Percentiles rank a stretch among this genome's conserved stretches.
Evolutionary conservation across 2,329 filamentous ascomycete species (phyloP).

Genomic region (Neoscytalidium dimidiatum): DNA sequence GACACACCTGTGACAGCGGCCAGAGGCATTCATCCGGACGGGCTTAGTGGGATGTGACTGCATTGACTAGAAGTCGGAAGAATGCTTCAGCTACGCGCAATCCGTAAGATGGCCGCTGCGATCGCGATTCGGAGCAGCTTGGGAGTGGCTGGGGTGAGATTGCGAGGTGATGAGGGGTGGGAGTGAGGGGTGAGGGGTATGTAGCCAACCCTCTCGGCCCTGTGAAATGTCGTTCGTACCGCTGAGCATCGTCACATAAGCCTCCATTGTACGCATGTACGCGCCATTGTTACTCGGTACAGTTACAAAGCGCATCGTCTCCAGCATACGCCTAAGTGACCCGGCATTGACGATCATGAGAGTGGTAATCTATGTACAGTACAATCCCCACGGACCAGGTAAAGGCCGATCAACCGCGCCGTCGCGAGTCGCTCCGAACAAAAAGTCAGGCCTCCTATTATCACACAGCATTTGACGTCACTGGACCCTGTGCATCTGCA

Average conservation of each 20-base stretch:
- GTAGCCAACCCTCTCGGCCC: neutral
- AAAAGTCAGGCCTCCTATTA: neutral
- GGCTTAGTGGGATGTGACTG: neutral
- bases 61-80: neutral
- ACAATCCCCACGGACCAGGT: neutral
- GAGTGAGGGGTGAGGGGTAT: no score
- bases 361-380: neutral
- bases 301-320: neutral
- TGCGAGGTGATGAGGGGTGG: neutral
- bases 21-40: neutral
- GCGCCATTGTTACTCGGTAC: neutral
- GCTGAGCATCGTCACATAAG: neutral
- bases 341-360: neutral
- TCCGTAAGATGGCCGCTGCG: neutral
- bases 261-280: neutral
- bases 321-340: neutral
- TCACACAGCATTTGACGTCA: conserved; percentile 2
- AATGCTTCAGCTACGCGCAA: neutral
- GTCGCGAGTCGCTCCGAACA: neutral
- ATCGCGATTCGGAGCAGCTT: neutral
- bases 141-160: neutral
- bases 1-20: neutral
- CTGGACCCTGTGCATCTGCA: conserved; percentile 11
- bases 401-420: neutral
- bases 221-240: neutral